Evolutionary conservation across 352 stramenopile genomes (phyloP).

Genomic region (Pythium scleroteichum): DNA sequence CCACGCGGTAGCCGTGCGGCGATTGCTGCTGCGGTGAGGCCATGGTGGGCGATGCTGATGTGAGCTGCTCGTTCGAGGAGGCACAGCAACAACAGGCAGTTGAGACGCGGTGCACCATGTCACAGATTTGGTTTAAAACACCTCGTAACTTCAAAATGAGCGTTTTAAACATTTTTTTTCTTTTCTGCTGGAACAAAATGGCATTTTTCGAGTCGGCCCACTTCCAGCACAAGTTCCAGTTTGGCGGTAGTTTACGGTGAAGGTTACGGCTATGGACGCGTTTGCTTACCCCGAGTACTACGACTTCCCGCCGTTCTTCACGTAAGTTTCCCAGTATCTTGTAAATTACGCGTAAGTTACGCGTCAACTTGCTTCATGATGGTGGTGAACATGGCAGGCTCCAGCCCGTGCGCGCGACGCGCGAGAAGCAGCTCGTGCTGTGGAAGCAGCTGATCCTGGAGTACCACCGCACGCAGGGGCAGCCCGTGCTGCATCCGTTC

Average conservation of each 20-base stretch:
- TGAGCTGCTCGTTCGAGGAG: background rate
- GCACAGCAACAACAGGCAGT: background rate
- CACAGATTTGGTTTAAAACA: conserved; percentile 16
- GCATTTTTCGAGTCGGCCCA: too few species aligned
- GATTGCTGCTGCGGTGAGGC: conserved; percentile 4
- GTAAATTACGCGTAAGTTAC: conserved; percentile 23
- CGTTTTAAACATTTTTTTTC: conserved; percentile 10
- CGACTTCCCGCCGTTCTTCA: conserved; percentile 88
- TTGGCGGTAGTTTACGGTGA: conserved; percentile 18
- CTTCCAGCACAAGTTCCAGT: background rate
- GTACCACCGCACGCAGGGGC: conserved; percentile 74
- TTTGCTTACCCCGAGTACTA: conserved; percentile 88
- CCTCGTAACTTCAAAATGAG: background rate
- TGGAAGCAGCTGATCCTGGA: conserved; percentile 87
- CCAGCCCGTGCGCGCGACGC: conserved; percentile 78
- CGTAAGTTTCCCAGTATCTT: conserved; percentile 34
- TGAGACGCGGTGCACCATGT: background rate
- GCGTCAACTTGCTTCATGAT: conserved; percentile 7
- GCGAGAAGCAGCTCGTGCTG: conserved; percentile 86
- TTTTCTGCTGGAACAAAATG: background rate
- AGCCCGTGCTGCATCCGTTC: conserved; percentile 71
- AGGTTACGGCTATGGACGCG: conserved; percentile 48
- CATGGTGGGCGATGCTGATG: conserved; percentile 2
- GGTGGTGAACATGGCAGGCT: conserved; percentile 32
- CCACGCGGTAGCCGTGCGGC: conserved; percentile 15